A percentile compares a stretch with the other conserved stretches of the same genome.
Conservation (phyloP, 2,329 filamentous ascomycete genomes). For the Aspergillus sp. region DNA sequence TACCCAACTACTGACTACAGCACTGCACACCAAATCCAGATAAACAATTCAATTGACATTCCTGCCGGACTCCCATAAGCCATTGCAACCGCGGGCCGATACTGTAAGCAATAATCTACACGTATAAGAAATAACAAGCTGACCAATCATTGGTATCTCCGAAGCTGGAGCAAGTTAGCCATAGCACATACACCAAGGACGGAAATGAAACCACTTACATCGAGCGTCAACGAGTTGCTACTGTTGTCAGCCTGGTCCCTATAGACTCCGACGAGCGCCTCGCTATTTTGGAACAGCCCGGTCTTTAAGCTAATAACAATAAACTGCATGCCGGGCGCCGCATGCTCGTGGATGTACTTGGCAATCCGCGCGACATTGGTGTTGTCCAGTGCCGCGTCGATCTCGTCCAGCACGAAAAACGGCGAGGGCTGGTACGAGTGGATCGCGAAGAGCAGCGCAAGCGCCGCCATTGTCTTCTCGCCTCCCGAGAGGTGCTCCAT, state of each 20-base stretch:
- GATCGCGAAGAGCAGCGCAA: constrained; percentile 93
- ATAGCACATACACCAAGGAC: not conserved
- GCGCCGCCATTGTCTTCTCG: constrained; percentile 96
- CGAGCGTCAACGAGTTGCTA: constrained; percentile 80
- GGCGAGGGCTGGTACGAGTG: constrained; percentile 92
- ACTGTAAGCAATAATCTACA: no score
- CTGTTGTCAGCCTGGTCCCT: constrained; percentile 90
- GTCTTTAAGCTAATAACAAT: constrained; percentile 97
- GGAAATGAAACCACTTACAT: constrained; percentile 60
- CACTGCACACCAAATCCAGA: no score
- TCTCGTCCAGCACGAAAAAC: constrained; percentile 97
- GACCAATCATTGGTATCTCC: constrained; percentile 2
- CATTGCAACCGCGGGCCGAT: no score
- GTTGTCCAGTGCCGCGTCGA: constrained; percentile 96
- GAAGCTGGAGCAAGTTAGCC: constrained; percentile 1
- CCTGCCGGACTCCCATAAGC: no score
- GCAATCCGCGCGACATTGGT: constrained; percentile 94
- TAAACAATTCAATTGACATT: no score
- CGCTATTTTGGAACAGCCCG: constrained; percentile 89
- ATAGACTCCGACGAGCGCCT: constrained; percentile 92
- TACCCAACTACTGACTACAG: no score
- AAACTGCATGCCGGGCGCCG: constrained; percentile 96
- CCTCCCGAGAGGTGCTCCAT: constrained; percentile 98
- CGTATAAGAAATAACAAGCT: not conserved
- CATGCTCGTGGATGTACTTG: constrained; percentile 90